Conservation (phyloP, 108 stramenopile genomes). For the Cyclostephanos invisitatus region DNA sequence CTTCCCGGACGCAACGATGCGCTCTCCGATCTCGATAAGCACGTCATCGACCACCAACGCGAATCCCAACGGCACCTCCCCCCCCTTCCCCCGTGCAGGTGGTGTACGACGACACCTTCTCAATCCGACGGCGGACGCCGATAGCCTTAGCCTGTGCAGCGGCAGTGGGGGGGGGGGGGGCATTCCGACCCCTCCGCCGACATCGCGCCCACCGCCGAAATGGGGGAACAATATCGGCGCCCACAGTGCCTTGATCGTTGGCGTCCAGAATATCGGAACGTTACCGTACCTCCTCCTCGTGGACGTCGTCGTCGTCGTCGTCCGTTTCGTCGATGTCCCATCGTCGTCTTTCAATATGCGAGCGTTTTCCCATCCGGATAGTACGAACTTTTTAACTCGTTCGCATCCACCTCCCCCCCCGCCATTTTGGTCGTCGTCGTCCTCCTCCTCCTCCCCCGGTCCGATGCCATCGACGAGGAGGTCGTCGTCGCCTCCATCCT, state of each 20-base stretch:
- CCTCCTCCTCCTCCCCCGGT: neutral
- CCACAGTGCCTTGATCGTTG: constrained; percentile 67
- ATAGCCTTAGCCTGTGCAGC: constrained; percentile 52
- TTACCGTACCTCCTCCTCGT: constrained; percentile 33
- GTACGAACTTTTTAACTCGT: constrained; percentile 11
- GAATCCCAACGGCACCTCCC: constrained; percentile 36
- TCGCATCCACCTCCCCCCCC: neutral
- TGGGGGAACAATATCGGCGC: constrained; percentile 35
- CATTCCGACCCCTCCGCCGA: neutral
- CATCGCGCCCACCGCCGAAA: neutral
- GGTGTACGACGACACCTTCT: constrained; percentile 24
- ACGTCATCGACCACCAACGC: constrained; percentile 47
- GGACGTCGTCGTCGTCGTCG: neutral
- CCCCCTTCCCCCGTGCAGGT: constrained; percentile 9
- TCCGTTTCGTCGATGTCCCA: neutral
- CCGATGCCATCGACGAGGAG: constrained; percentile 21
- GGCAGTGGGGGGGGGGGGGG: no score
- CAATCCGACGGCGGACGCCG: constrained; percentile 52
- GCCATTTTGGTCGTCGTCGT: neutral
- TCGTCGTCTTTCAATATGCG: constrained; percentile 24
- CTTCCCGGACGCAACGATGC: neutral
- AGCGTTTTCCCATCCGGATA: constrained; percentile 54
- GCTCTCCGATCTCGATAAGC: constrained; percentile 45
- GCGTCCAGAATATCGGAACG: constrained; percentile 60
- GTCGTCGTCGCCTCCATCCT: constrained; percentile 26